These are phyloP conservation scores for Cercospora sp. DNA, from an alignment of 2,329 filamentous ascomycete genomes.

Conservation along the genomic window DNA sequence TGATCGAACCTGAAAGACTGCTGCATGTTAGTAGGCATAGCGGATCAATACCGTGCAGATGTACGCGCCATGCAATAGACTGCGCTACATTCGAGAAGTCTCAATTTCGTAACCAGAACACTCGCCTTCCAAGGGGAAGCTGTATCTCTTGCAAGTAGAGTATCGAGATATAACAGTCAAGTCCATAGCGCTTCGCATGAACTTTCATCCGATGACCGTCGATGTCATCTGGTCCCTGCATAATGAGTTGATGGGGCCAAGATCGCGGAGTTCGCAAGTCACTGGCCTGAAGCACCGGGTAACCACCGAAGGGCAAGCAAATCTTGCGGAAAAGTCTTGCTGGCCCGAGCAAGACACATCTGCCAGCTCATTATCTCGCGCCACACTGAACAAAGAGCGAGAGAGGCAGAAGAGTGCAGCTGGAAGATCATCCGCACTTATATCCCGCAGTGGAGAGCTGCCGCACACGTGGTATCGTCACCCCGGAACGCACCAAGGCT, in stretches of 20 bases:
- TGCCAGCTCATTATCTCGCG: not conserved
- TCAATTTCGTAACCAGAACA: not conserved
- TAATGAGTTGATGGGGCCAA: not conserved
- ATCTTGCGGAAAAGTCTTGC: conserved; percentile 3
- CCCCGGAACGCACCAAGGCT: not conserved
- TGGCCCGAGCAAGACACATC: not conserved
- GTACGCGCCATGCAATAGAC: not conserved
- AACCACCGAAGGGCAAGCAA: not conserved
- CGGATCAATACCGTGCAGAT: not conserved
- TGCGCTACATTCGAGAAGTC: not conserved
- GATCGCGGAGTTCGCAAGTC: conserved; percentile 3
- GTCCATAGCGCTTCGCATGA: not conserved
- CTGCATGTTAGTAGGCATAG: not conserved
- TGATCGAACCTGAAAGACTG: not conserved
- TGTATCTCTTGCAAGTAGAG: not conserved
- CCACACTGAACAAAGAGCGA: not conserved
- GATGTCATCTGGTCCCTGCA: conserved; percentile 5
- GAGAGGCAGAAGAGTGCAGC: not conserved
- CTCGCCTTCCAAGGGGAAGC: not conserved
- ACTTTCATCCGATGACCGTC: not conserved
- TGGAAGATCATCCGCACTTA: not conserved
- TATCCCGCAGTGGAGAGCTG: conserved; percentile 3
- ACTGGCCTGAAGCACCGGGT: conserved; percentile 2
- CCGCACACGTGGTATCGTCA: not conserved
- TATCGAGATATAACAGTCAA: not conserved